A percentile compares a stretch with the other conserved stretches of the same genome.
Evolutionary conservation across 2,329 filamentous ascomycete species (phyloP).

Genomic region (Aspergillus ochraceus): DNA sequence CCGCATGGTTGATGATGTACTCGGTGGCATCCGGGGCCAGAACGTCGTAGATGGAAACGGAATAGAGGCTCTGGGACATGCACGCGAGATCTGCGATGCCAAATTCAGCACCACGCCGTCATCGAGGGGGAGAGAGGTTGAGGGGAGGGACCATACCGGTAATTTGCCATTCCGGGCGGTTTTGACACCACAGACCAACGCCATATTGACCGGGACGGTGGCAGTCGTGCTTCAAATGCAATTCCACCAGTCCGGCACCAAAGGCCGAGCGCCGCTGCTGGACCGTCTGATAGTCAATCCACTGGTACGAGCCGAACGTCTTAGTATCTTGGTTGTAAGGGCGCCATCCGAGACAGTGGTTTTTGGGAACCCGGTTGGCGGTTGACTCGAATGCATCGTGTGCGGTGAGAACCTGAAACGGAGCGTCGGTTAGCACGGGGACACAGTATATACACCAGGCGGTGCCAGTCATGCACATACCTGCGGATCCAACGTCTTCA

Average conservation of each 20-base stretch:
- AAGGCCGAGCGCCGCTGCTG: slow-evolving; percentile 77
- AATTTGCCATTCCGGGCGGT: slow-evolving; percentile 86
- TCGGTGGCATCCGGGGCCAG: slow-evolving; percentile 88
- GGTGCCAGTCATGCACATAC: slow-evolving; percentile 36
- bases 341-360: slow-evolving; percentile 75
- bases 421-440: not conserved
- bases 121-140: not conserved
- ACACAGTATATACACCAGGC: no score
- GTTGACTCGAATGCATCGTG: slow-evolving; percentile 79
- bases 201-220: slow-evolving; percentile 64
- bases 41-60: slow-evolving; percentile 94
- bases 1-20: slow-evolving; percentile 91
- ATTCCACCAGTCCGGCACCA: slow-evolving; percentile 78
- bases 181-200: slow-evolving; percentile 82
- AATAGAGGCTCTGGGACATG: slow-evolving; percentile 82
- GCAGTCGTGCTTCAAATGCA: slow-evolving; percentile 73
- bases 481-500: slow-evolving; percentile 70
- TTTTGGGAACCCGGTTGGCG: slow-evolving; percentile 62
- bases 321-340: slow-evolving; percentile 75
- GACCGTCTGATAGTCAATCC: slow-evolving; percentile 81
- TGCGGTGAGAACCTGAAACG: slow-evolving; percentile 58
- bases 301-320: slow-evolving; percentile 74
- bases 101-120: not conserved
- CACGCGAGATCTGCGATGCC: slow-evolving; percentile 69
- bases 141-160: slow-evolving; percentile 54